Percentiles rank a stretch among this genome's conserved stretches.
Evolutionary conservation across 2,329 filamentous ascomycete species (phyloP).

Genomic region (Metarhizium anisopliae): DNA sequence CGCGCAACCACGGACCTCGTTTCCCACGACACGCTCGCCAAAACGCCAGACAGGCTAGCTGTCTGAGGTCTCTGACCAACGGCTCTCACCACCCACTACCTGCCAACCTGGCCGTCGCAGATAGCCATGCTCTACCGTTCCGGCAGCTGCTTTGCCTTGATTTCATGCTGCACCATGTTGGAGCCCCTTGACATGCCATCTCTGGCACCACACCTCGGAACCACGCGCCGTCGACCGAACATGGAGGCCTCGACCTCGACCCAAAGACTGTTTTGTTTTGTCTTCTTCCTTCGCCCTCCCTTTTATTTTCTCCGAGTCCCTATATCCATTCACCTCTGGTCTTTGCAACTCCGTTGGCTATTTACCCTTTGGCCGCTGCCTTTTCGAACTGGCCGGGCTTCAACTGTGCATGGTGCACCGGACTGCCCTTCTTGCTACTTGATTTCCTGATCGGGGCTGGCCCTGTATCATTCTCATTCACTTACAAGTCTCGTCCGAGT

Average conservation of each 20-base stretch:
- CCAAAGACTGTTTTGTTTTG: background rate
- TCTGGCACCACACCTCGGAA: too few relatives aligned
- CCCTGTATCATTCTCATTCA: background rate
- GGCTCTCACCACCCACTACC: background rate
- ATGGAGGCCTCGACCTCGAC: background rate
- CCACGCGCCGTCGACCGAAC: background rate
- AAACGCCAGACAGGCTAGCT: slow-evolving; percentile 3
- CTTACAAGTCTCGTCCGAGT: background rate
- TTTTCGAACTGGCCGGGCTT: background rate
- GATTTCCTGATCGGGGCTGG: background rate
- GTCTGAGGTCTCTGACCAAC: background rate
- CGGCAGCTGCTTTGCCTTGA: background rate
- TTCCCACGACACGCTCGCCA: background rate
- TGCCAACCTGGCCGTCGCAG: background rate
- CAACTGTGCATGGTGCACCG: background rate
- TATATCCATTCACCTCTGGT: background rate
- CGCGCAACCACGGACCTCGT: slow-evolving; percentile 4
- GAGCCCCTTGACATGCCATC: background rate
- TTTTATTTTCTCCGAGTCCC: background rate
- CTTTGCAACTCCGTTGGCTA: background rate
- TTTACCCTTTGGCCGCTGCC: background rate
- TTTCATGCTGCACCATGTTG: background rate
- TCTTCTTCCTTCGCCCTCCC: background rate
- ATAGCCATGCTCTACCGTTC: background rate
- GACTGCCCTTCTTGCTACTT: background rate